Evolutionary conservation across 768 basidiomycete species (phyloP).

Genomic region (Lactarius quietus): DNA sequence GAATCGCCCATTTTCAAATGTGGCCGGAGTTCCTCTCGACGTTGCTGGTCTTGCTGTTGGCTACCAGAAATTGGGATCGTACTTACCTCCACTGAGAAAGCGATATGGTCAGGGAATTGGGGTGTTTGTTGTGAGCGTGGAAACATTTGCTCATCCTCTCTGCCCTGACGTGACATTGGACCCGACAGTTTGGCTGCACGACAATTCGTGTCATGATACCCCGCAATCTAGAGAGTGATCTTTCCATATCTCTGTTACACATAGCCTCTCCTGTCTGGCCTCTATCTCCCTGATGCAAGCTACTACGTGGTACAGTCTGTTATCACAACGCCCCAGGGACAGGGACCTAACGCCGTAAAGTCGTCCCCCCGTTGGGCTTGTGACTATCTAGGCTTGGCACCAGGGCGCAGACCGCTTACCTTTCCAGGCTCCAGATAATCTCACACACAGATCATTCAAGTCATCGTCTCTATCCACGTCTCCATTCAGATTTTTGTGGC

Average conservation of each 20-base stretch:
- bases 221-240: neutral
- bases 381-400: too few species aligned
- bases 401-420: conserved; percentile 7
- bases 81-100: neutral
- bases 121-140: neutral
- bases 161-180: neutral
- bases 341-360: neutral
- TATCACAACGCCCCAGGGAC: neutral
- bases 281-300: neutral
- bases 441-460: conserved; percentile 5
- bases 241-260: neutral
- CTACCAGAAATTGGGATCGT: neutral
- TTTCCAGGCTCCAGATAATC: neutral
- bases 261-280: neutral
- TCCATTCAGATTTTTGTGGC: conserved; percentile 1
- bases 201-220: neutral
- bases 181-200: neutral
- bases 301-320: neutral
- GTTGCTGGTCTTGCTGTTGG: neutral
- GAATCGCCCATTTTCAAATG: neutral
- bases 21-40: neutral
- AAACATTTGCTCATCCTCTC: neutral
- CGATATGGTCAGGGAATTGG: neutral
- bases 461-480: neutral
- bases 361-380: neutral